phyloP scores from a whole-genome alignment of 2,329 filamentous ascomycete species.

The Monosporascus sp. region DNA sequence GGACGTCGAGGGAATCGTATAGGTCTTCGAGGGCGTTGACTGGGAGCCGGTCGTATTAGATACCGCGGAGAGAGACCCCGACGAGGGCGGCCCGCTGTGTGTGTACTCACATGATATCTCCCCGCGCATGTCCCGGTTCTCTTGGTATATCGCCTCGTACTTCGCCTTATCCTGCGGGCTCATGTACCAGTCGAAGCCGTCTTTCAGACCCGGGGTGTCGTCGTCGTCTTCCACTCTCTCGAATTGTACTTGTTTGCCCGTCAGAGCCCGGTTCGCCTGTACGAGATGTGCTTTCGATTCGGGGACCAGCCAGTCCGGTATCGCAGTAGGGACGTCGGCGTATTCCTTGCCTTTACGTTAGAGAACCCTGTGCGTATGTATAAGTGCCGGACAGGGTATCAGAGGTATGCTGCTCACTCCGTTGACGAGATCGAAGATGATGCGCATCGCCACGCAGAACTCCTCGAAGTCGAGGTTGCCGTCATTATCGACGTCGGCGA shows the following conservation, averaged over 20 bases:
- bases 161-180: conserved; percentile 83
- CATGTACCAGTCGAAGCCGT: conserved; percentile 99
- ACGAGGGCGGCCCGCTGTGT: background rate
- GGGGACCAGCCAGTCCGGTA: conserved; percentile 96
- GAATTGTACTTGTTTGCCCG: conserved; percentile 74
- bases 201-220: conserved; percentile 79
- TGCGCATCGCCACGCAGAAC: conserved; percentile 97
- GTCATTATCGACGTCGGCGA: conserved; percentile 95
- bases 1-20: conserved; percentile 74
- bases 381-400: conserved; percentile 28
- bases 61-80: background rate
- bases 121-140: conserved; percentile 82
- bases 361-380: background rate
- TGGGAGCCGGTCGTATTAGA: conserved; percentile 25
- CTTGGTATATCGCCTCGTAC: conserved; percentile 96
- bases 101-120: conserved; percentile 66
- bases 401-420: conserved; percentile 50
- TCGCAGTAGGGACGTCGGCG: conserved; percentile 73
- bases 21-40: conserved; percentile 77
- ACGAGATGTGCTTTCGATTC: conserved; percentile 92
- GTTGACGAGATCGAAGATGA: conserved; percentile 97
- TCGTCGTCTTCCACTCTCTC: conserved; percentile 80
- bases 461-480: conserved; percentile 98
- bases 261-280: conserved; percentile 74
- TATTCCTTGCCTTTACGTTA: conserved; percentile 61